phyloP scores from a whole-genome alignment of 2,329 filamentous ascomycete species.

The Beauveria asiatica region DNA sequence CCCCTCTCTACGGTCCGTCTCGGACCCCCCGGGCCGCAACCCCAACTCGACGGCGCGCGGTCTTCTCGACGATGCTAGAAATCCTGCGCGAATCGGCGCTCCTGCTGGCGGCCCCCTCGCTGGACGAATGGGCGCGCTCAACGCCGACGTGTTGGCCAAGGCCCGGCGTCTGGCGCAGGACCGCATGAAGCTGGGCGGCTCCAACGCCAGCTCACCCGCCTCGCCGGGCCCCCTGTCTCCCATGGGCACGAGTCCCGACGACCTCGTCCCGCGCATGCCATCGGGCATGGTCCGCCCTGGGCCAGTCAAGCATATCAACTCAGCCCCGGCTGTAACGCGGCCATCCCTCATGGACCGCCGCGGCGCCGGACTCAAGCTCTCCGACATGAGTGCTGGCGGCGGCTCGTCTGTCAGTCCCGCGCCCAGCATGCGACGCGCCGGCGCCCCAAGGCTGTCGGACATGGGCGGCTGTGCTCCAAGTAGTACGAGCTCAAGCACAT shows the following conservation, averaged over 20 bases:
- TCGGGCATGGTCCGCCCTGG: conserved; percentile 34
- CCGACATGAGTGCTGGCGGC: conserved; percentile 33
- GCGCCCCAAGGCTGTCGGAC: conserved; percentile 37
- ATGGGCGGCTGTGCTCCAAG: conserved; percentile 21
- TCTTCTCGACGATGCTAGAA: conserved; percentile 58
- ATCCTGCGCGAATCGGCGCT: conserved; percentile 27
- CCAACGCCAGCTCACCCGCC: conserved; percentile 20
- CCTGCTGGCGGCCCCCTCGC: conserved; percentile 27
- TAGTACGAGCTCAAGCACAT: conserved; percentile 15
- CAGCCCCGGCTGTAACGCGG: conserved; percentile 43
- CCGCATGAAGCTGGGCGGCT: conserved; percentile 36
- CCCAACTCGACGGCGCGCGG: conserved; percentile 79
- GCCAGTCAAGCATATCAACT: conserved; percentile 42
- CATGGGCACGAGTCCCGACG: conserved; percentile 30
- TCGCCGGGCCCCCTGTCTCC: conserved; percentile 25
- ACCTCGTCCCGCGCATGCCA: conserved; percentile 34
- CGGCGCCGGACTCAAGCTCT: conserved; percentile 48
- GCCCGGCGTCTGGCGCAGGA: conserved; percentile 39
- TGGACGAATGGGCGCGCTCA: conserved; percentile 23
- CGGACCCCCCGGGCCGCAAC: conserved; percentile 58
- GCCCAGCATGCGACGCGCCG: conserved; percentile 20
- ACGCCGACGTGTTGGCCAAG: conserved; percentile 38
- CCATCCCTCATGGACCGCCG: conserved; percentile 60
- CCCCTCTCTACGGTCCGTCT: conserved; percentile 51
- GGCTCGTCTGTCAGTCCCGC: conserved; percentile 20